These are phyloP conservation scores for Parascedosporium putredinis DNA, from an alignment of 2,329 filamentous ascomycete genomes.

Conservation along the genomic window DNA sequence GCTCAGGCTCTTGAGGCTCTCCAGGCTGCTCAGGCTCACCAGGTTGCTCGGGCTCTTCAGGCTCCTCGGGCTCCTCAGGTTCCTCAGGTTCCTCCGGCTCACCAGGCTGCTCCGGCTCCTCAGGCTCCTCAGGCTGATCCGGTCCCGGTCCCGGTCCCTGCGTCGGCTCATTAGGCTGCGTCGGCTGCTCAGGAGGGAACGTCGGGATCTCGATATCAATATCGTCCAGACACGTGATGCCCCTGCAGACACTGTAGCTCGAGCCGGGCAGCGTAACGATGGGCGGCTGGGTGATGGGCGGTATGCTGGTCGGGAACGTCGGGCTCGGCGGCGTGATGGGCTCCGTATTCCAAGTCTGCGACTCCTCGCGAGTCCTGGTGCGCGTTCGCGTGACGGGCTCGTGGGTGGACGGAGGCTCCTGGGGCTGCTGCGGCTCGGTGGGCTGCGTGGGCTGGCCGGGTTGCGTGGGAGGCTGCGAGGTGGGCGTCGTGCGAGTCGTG, in stretches of 20 bases:
- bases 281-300: not conserved
- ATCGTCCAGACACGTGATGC: not conserved
- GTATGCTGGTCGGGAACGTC: slow-evolving; percentile 2
- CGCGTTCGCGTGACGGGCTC: not conserved
- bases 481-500: not conserved
- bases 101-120: not conserved
- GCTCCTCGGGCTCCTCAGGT: not conserved
- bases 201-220: not conserved
- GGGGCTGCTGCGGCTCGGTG: not conserved
- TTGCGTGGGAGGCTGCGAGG: not conserved
- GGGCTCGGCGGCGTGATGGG: not conserved
- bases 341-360: not conserved
- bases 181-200: slow-evolving; percentile 1
- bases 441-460: not conserved
- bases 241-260: slow-evolving; percentile 6
- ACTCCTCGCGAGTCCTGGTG: not conserved
- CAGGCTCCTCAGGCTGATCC: not conserved
- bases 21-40: not conserved
- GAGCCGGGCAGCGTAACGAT: not conserved
- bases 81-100: too few relatives aligned
- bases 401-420: not conserved
- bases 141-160: not conserved
- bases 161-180: not conserved
- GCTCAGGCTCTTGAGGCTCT: not conserved
- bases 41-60: not conserved